A percentile compares a stretch with the other conserved stretches of the same genome.
These are phyloP conservation scores for Spergularia azorica DNA, from an alignment of 179 eudicot species.

Conservation along the genomic window DNA sequence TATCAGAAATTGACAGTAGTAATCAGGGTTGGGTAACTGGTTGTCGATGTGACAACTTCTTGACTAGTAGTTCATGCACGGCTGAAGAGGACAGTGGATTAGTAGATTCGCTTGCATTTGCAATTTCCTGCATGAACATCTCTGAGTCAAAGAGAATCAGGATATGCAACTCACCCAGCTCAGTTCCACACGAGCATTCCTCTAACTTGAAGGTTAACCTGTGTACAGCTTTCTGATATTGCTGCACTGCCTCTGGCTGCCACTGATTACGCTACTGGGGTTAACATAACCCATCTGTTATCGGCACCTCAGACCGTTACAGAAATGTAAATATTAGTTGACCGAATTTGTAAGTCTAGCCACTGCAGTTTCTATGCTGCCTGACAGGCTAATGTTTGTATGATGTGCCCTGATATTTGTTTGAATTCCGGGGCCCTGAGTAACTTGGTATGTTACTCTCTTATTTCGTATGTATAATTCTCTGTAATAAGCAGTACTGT, in stretches of 20 bases:
- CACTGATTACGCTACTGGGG: slow-evolving; percentile 11
- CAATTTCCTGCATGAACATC: slow-evolving; percentile 75
- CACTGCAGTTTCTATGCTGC: slow-evolving; percentile 5
- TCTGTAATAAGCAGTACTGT: slow-evolving; percentile 4
- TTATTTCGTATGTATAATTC: background rate
- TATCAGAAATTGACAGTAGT: slow-evolving; percentile 37
- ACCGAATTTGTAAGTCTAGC: background rate
- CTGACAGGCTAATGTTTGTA: background rate
- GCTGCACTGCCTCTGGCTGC: background rate
- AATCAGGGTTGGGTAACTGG: slow-evolving; percentile 17
- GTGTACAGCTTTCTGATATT: slow-evolving; percentile 79
- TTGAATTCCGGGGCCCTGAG: background rate
- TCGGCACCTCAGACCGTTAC: slow-evolving; percentile 14
- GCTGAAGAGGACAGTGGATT: slow-evolving; percentile 59
- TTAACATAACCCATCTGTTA: slow-evolving; percentile 19
- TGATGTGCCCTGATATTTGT: background rate
- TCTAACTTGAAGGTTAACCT: slow-evolving; percentile 81
- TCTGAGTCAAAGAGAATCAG: slow-evolving; percentile 84
- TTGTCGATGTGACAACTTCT: slow-evolving; percentile 28
- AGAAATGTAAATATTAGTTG: slow-evolving; percentile 15
- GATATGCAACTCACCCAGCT: slow-evolving; percentile 61
- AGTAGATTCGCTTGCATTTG: slow-evolving; percentile 83
- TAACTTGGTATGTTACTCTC: background rate
- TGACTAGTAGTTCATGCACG: slow-evolving; percentile 31
- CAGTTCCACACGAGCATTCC: slow-evolving; percentile 63